Evolutionary conservation across 169 alveolate species (phyloP).

Genomic region (Plasmodium ovale): DNA sequence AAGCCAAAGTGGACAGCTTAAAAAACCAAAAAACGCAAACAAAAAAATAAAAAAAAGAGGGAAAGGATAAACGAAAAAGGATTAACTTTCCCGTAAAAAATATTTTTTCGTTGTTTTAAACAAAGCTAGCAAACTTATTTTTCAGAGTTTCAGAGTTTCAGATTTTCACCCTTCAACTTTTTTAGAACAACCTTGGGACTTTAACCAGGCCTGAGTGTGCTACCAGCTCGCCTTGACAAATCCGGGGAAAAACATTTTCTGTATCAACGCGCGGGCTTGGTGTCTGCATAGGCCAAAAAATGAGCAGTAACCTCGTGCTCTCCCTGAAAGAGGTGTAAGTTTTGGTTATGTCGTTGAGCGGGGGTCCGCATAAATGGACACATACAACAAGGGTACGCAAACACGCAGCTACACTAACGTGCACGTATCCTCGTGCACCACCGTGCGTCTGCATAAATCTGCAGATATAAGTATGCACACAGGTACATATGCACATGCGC

Average conservation of each 20-base stretch:
- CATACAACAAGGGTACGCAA: neutral
- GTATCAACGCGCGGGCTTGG: slow-evolving; percentile 80
- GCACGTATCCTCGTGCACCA: neutral
- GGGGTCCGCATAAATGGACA: neutral
- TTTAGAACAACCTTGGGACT: no score
- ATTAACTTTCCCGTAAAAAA: neutral
- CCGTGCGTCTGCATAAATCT: neutral
- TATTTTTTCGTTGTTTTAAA: no score
- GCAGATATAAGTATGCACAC: neutral
- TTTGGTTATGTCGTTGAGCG: neutral
- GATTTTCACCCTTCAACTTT: no score
- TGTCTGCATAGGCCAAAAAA: slow-evolving; percentile 84
- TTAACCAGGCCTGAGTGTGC: no score
- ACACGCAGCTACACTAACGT: neutral
- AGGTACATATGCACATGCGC: neutral
- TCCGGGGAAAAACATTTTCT: slow-evolving; percentile 83
- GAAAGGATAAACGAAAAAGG: neutral
- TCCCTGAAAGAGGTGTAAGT: slow-evolving; percentile 52
- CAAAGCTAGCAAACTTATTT: no score
- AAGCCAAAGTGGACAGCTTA: neutral
- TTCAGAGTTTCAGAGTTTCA: no score
- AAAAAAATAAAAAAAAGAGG: neutral
- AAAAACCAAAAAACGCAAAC: neutral
- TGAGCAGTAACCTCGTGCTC: slow-evolving; percentile 81
- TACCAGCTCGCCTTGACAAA: slow-evolving; percentile 85